Base-by-base conservation (phyloP, 2,329 filamentous ascomycete species). In the Paracoccidioides lutzii region DNA sequence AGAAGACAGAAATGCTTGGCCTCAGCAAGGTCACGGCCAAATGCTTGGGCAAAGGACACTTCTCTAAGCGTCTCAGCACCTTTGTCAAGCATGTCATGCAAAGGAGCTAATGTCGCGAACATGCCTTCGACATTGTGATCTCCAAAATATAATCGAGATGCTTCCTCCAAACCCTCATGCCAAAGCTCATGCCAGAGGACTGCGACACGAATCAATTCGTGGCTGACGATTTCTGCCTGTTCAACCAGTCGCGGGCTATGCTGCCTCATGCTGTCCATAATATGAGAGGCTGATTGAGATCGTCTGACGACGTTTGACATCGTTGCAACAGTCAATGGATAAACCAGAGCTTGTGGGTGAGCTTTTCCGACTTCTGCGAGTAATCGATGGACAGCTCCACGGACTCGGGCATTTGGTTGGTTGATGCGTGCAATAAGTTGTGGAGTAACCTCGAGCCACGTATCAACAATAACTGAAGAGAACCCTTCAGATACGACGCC, bases 171-270 rank as follows among this genome's bases (percentile, higher is more conserved):
- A 33, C 88, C 94, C 71, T 99, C 94, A 62, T 98, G 93, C 93
- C 93, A 99, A 61, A 95, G 87, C 66, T 99, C 93, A 67, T 99
- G 93, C 94, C 94, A 98, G 30, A 98, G 73, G 1, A 98, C 91
- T 14, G 93, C 93, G 57, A 98, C 94, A 53, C 93, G 84, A 66
- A 99, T 97, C 55, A 99, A 81, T 69, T 99, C 94, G 66, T 93
- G 87, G 68, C 91, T 97, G 62, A 99, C 90, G 49, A 90, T 79
- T 67, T 95, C 91, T 40, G 93, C 93, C 71, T 99, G 93, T 61
- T 96, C 88, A 7, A 98, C 93, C 40, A 99, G 80, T 63, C 83
- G 86, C 22, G 89, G 84, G 67, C 90, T 97, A 68, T 99, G 94
- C 62, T 91, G 87, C 42, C 90, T 86, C 89, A 98, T 95, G 66